Evolutionary conservation across 805 yeast genomes (phyloP), one percentile per base, ranked within the genome.

Genomic region (Zygoascus bituminiphila): DNA sequence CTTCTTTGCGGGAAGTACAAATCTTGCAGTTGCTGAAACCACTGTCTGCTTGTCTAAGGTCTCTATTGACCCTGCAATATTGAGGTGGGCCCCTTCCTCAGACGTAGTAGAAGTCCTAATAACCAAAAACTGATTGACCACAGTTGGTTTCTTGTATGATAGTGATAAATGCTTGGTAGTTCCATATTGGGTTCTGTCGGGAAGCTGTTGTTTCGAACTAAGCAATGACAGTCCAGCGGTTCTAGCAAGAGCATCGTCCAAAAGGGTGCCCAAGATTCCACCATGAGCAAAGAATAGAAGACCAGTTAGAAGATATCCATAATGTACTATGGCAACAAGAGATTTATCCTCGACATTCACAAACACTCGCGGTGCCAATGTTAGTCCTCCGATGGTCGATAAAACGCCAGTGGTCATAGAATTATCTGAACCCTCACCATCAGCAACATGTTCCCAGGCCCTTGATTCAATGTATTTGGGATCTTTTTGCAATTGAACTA

Each of bases 221-320:
- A 22, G 48, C n/a, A 50, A 15, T 24, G 48, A 47, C 19, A 51
- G 37, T 12, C 50, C 48, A 5, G 58, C 57, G 10, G 56, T 53
- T 9, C 52, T 23, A 5, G 43, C 54, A 67, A 82, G 75, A 5
- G 84, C 74, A 56, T 88, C 95, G 59, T 87, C 93, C 47, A 88
- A 67, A 1, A 88, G 68, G 0, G 94, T 81, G 7, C 89, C 94
- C 25, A 88, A 62, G 24, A 89, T 77, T 0, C 97, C 97, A 2
- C 97, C 97, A 61, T 88, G 97, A 2, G 87, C 75, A 17, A 89
- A 66, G 57, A 86, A 82, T 2, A 96, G 97, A 61, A 83, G 88
- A 0, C 97, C 97, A 39, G 91, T 81, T 19, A 88, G 64, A 52
- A 75, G 76, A 59, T 82, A 78, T 0, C 97, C 96, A 46, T 84